Base-by-base conservation (phyloP, 768 basidiomycete genomes). In the Rhodotorula diobovata region DNA sequence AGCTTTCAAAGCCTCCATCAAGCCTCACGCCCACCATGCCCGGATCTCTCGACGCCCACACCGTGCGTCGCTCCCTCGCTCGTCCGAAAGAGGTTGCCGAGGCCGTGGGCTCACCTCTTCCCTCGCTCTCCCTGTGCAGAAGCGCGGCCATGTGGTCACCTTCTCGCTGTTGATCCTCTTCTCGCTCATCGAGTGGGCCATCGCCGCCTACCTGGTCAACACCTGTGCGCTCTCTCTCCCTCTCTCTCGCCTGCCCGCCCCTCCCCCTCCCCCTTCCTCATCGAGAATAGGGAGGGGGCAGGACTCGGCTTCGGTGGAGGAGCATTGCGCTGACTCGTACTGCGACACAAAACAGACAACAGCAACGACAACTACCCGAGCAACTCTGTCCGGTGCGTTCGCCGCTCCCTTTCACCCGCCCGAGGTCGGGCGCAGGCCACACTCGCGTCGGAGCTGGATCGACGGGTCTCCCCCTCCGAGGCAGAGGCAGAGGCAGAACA, bases 101-200 rank as follows among this genome's bases (percentile, higher is more conserved):
- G 34, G 12, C 9, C 10, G 41, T 56, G 28, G 21, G 4, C 45
- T 35, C 48, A n/a, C 64, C 32, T 68, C 67, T 7, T 15, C 25
- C 21, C 4, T 35, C 41, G 20, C 48, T 28, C 48, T 14, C 6
- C 51, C n/a, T n/a, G 23, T 25, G 51, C 51, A 67, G 34, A 71
- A 71, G 62, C 73, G 73, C 54, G 69, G 60, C 21, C 75, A 76
- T 66, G 63, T 72, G 28, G 68, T 63, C 63, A 12, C 65, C 7
- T 76, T 73, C 67, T 63, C 63, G 43, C 54, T 73, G 37, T 61
- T 76, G 35, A 54, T 61, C 63, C 34, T 76, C 66, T 76, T 71
- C 56, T 54, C 66, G 16, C 60, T 73, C 50, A 57, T 73, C 46
- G 63, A 54, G 28, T 61, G 72, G 68, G 41, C 57, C 28, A 70